Evolutionary conservation across 2,329 filamentous ascomycete genomes (phyloP), one percentile per base, ranked within the genome.

Genomic region (Beauveria sp.): DNA sequence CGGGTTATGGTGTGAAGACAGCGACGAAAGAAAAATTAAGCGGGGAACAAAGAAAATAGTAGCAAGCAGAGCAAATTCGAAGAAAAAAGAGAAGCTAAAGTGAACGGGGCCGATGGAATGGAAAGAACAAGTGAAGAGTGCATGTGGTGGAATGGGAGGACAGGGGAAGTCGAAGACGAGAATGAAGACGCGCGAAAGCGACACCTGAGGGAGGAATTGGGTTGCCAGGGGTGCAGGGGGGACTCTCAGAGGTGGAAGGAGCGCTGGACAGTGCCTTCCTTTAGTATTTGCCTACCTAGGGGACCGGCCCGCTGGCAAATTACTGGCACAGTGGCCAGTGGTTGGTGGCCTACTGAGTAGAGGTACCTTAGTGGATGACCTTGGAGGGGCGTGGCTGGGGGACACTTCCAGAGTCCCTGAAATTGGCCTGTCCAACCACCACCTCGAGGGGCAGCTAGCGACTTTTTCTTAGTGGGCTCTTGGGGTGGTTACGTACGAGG

Each of bases 131-230:
- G 53, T 54, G 37, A 52, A 47, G 43, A 34, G 37, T 59, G 56
- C 56, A n/a, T 40, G 48, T 59, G 56, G 47, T 44, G 48, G 40
- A 46, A 44, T 53, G 56, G 46, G 56, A 59, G 55, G 55, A 40
- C 43, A 41, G 40, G 41, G 46, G 47, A 59, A 34, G 43, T 22
- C 22, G 50, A 50, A 28, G 20, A 28, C n/a, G 48, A 24, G 55
- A 26, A 40, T 10, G 30, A 18, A 20, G 44, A 28, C 14, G 40
- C 44, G 30, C 44, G 59, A 28, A n/a, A 22, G 40, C 22, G 22
- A 40, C 10, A 26, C 34, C 47, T 28, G 41, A 57, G 43, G 34
- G 8, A 18, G 28, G 8, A 5, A 55, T 28, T 34, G 16, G 26
- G 47, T 37, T 14, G 34, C 34, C 14, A 18, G 28, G 47, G 18